Base-by-base conservation (phyloP, 140 eudicot genomes). In the Ambrosia hybrid region DNA sequence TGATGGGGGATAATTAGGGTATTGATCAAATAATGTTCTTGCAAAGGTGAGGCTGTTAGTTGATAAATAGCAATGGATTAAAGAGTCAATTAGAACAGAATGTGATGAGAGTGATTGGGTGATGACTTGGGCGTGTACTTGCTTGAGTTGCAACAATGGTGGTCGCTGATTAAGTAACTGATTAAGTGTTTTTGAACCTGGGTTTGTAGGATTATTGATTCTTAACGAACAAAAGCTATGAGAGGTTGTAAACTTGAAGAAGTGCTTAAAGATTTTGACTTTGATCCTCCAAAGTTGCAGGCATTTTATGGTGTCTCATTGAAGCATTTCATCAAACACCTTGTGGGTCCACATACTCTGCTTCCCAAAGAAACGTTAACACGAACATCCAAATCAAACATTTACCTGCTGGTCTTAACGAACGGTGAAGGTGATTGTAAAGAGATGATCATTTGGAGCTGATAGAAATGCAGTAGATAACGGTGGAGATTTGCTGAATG, bases 11-110 rank as follows among this genome's bases (percentile, higher is more conserved):
- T 79, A 73, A 65, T 53, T 21, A n/a, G 96, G 91, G 78, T 83
- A 75, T 33, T 70, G 57, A 17, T 82, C 74, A 49, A 93, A 90
- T 17, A 93, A 69, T 56, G 75, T 52, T 76, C 87, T 90, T 12
- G 97, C 96, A 11, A 15, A 39, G 48, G 33, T 64, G 41, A 88
- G 60, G 62, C 39, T 71, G 4, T 83, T 79, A 59, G 56, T 53
- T 75, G 80, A 84, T 16, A 93, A 75, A 62, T 93, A 88, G 59
- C 91, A 85, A 59, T 90, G 98, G 58, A 93, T 83, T 65, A 93
- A 83, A 67, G 96, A 90, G 82, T 91, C 81, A 13, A 68, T 65
- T 21, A 90, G 55, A 14, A 60, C 51, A 7, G 78, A 48, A 7
- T 68, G 51, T 10, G 85, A 74, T 56, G 91, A 74, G 36, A 87